Percentiles rank a stretch among this genome's conserved stretches.
Conservation (phyloP, 495 filamentous ascomycete species). For the Thermothielavioides terrestris region DNA sequence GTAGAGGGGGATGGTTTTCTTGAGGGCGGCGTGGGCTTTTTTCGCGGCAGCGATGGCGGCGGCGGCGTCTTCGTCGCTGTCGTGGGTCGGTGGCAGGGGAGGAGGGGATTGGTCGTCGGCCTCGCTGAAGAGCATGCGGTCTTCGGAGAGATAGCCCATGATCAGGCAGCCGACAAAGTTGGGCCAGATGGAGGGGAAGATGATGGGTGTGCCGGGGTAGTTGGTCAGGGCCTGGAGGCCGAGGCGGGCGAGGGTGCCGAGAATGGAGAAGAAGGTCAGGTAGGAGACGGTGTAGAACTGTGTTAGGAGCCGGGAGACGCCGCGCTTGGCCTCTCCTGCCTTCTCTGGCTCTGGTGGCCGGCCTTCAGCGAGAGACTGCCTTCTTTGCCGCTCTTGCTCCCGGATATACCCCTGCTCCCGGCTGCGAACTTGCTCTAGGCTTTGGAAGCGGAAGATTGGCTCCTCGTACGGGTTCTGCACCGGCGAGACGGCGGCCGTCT, state of each 20-base stretch:
- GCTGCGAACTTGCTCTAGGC: constrained; percentile 22
- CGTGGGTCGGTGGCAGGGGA: constrained; percentile 10
- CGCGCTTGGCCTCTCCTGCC: not conserved
- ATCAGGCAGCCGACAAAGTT: constrained; percentile 78
- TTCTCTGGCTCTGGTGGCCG: constrained; percentile 5
- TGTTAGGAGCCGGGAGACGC: constrained; percentile 50
- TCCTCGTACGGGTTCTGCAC: constrained; percentile 39
- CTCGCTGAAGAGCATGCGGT: constrained; percentile 61
- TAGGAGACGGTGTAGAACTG: constrained; percentile 71
- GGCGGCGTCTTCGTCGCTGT: constrained; percentile 25
- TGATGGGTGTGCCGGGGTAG: constrained; percentile 69
- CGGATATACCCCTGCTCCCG: constrained; percentile 19
- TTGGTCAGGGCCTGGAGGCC: constrained; percentile 74
- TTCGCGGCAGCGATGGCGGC: constrained; percentile 27
- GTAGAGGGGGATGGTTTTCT: constrained; percentile 87
- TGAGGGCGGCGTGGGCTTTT: constrained; percentile 42
- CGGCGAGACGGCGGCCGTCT: constrained; percentile 36
- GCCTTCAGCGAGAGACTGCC: constrained; percentile 4
- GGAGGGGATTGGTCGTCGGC: constrained; percentile 9
- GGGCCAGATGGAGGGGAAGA: constrained; percentile 75
- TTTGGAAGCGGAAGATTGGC: constrained; percentile 17
- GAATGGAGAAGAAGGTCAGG: constrained; percentile 76
- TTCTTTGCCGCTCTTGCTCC: constrained; percentile 1
- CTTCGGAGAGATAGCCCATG: constrained; percentile 81
- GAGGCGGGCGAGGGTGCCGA: constrained; percentile 78